phyloP scores from a whole-genome alignment of 2,329 filamentous ascomycete genomes.

The Cytospora schulzeri region DNA sequence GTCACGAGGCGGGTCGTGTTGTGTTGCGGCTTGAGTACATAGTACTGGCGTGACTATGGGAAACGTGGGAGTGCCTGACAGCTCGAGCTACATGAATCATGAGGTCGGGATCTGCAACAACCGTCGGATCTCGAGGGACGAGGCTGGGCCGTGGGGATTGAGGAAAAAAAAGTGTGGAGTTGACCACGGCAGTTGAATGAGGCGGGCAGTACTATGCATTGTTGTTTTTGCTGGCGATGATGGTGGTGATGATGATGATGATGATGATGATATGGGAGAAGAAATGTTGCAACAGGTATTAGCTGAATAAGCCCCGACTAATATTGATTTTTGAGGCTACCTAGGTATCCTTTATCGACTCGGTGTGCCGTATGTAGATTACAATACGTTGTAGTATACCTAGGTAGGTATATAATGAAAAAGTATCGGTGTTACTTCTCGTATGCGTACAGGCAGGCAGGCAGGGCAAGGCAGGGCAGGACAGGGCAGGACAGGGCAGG shows the following conservation, averaged over 20 bases:
- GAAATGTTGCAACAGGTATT: too few species aligned
- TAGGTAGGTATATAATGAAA: too few species aligned
- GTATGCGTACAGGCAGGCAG: not conserved
- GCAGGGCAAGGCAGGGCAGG: too few species aligned
- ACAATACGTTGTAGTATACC: too few species aligned
- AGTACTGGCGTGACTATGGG: not conserved
- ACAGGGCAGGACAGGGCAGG: too few species aligned
- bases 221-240: not conserved
- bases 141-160: not conserved
- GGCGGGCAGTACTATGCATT: not conserved
- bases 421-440: not conserved
- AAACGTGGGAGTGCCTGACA: not conserved
- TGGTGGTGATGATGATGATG: too few species aligned
- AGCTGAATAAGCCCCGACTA: too few species aligned
- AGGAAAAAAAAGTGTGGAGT: slow-evolving; percentile 7
- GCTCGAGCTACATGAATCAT: not conserved
- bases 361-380: too few species aligned
- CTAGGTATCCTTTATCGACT: too few species aligned
- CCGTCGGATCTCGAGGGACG: not conserved
- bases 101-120: not conserved
- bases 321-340: too few species aligned
- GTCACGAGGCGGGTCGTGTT: not conserved
- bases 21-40: not conserved
- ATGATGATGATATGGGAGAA: too few species aligned
- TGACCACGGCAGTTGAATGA: slow-evolving; percentile 11